Percentiles rank a stretch among this genome's conserved stretches.
These are phyloP conservation scores for Aspergillus unguis DNA, from an alignment of 2,329 filamentous ascomycete genomes.

Conservation along the genomic window DNA sequence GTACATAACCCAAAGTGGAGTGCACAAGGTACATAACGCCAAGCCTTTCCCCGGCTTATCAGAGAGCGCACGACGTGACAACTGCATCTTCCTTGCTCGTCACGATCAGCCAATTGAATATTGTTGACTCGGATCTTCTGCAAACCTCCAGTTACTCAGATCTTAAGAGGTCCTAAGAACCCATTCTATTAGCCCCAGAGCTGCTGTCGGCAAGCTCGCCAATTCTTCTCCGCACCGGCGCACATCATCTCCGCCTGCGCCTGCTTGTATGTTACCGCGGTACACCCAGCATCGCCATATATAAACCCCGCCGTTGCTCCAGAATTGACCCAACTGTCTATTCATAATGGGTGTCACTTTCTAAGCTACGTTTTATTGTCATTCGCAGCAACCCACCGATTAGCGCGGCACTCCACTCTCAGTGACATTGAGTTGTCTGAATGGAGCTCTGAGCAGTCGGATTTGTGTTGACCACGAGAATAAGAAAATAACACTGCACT, in stretches of 20 bases:
- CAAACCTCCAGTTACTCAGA: too few species aligned
- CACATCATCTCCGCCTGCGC: background rate
- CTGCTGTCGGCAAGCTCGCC: background rate
- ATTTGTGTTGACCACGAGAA: constrained; percentile 5
- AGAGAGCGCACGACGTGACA: constrained; percentile 10
- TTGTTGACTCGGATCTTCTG: too few species aligned
- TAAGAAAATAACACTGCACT: too few species aligned
- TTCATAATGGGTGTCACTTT: constrained; percentile 3
- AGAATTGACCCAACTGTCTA: background rate
- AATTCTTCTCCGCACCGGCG: constrained; percentile 1
- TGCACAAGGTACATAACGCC: constrained; percentile 1
- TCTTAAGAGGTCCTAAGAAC: background rate
- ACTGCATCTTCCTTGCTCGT: background rate
- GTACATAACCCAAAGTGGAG: background rate
- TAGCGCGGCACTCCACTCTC: constrained; percentile 2
- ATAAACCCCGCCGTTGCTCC: background rate
- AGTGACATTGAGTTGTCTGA: constrained; percentile 9
- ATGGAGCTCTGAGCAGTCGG: background rate
- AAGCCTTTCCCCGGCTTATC: constrained; percentile 18
- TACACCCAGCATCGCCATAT: background rate
- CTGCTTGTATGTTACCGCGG: background rate
- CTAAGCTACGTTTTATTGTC: constrained; percentile 1
- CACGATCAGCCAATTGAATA: background rate
- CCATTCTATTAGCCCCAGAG: background rate
- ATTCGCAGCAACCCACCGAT: constrained; percentile 4